Evolutionary conservation across 2,329 filamentous ascomycete genomes (phyloP).

Genomic region (Penicillium sp.): DNA sequence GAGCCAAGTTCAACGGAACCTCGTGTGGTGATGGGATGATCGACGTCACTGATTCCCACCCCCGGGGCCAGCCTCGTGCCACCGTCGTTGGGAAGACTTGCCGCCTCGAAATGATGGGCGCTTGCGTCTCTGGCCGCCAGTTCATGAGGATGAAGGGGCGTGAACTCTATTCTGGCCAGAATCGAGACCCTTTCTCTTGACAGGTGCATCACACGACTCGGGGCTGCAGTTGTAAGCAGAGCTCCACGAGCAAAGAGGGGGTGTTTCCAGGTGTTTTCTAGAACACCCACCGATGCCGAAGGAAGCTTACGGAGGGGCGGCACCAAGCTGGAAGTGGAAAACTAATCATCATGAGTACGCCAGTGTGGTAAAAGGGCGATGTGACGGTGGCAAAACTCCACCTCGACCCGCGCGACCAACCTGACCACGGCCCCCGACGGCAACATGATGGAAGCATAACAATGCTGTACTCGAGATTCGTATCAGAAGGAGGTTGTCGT

Average conservation of each 20-base stretch:
- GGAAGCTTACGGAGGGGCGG: not conserved
- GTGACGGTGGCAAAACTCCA: constrained; percentile 2
- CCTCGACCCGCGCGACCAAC: not conserved
- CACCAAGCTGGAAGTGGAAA: too few relatives aligned
- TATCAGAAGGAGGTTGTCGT: too few relatives aligned
- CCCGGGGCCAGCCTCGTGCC: not conserved
- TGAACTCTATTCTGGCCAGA: not conserved
- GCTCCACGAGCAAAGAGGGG: constrained; percentile 16
- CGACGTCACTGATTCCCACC: constrained; percentile 15
- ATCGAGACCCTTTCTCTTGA: not conserved
- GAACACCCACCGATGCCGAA: constrained; percentile 16
- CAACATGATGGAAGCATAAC: too few relatives aligned
- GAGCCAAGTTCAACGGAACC: too few relatives aligned
- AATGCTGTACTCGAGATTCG: too few relatives aligned
- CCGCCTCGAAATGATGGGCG: not conserved
- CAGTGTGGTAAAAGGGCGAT: not conserved
- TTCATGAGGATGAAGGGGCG: too few relatives aligned
- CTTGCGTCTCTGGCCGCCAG: too few relatives aligned
- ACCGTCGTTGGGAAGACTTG: not conserved
- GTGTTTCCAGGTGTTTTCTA: constrained; percentile 33
- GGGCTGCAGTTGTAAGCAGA: constrained; percentile 6
- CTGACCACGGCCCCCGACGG: not conserved
- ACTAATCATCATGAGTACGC: not conserved
- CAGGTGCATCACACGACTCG: constrained; percentile 1
- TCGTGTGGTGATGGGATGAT: constrained; percentile 4